These are phyloP conservation scores for Sclerotinia borealis DNA, from an alignment of 2,329 filamentous ascomycete species.

Conservation along the genomic window DNA sequence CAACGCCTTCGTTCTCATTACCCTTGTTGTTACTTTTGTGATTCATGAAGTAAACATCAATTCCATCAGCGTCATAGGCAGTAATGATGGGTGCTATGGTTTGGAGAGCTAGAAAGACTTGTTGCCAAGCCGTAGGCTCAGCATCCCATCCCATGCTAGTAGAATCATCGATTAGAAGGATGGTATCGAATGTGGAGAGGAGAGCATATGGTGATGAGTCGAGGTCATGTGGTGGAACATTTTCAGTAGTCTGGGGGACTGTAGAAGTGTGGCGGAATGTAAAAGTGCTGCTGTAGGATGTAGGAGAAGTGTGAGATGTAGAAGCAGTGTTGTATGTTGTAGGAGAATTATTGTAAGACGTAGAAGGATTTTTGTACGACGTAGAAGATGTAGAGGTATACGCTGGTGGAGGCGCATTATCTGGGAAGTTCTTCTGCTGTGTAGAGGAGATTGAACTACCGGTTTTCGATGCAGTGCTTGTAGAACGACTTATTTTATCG, in stretches of 20 bases:
- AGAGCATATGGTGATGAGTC: conserved; percentile 56
- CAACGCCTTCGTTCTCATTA: conserved; percentile 32
- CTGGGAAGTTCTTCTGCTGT: background rate
- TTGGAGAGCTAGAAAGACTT: conserved; percentile 63
- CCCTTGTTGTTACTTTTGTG: conserved; percentile 41
- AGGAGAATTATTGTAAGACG: background rate
- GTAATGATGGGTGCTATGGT: conserved; percentile 80
- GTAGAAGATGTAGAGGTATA: background rate
- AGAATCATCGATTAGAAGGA: conserved; percentile 91
- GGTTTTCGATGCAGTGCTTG: background rate
- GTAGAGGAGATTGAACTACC: background rate
- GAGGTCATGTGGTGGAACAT: background rate
- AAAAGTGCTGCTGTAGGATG: background rate
- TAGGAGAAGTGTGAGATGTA: background rate
- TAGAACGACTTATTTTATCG: background rate
- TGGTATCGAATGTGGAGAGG: conserved; percentile 73
- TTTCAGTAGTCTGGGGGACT: background rate
- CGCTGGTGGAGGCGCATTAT: background rate
- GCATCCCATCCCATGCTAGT: conserved; percentile 61
- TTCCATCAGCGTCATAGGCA: conserved; percentile 70
- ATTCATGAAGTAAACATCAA: conserved; percentile 92
- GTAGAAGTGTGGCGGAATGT: background rate
- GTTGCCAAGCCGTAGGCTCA: conserved; percentile 54
- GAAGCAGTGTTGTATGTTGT: background rate
- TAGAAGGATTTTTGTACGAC: background rate